Evolutionary conservation across 2,329 filamentous ascomycete genomes (phyloP).

Genomic region (Fusarium buharicum): DNA sequence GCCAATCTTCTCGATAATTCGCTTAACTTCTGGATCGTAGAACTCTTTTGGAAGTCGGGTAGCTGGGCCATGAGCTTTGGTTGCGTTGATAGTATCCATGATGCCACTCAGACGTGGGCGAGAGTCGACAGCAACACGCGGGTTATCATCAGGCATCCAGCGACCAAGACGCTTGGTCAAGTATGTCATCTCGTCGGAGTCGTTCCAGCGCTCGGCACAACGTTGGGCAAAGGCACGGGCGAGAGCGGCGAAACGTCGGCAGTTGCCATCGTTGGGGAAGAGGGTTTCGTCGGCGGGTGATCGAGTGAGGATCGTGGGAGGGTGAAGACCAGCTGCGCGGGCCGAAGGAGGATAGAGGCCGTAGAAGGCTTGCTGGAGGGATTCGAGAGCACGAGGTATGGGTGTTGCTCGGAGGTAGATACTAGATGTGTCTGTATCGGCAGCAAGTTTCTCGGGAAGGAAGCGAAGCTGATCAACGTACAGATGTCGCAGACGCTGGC

Average conservation of each 20-base stretch:
- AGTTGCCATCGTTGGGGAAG: slow-evolving; percentile 80
- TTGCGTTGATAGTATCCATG: slow-evolving; percentile 94
- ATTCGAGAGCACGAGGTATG: slow-evolving; percentile 79
- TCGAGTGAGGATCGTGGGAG: slow-evolving; percentile 73
- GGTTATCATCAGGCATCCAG: slow-evolving; percentile 81
- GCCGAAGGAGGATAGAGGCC: slow-evolving; percentile 74
- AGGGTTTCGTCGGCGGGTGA: slow-evolving; percentile 77
- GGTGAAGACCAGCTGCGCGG: slow-evolving; percentile 61
- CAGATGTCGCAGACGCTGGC: slow-evolving; percentile 72
- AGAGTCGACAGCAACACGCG: slow-evolving; percentile 81
- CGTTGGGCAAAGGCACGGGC: slow-evolving; percentile 76
- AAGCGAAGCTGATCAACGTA: slow-evolving; percentile 81
- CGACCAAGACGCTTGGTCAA: slow-evolving; percentile 80
- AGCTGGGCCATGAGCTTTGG: slow-evolving; percentile 77
- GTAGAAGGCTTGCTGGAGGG: slow-evolving; percentile 77
- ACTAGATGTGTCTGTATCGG: slow-evolving; percentile 62
- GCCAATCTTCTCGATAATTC: slow-evolving; percentile 77
- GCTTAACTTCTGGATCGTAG: slow-evolving; percentile 78
- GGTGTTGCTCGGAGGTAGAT: slow-evolving; percentile 80
- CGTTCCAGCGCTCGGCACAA: slow-evolving; percentile 78
- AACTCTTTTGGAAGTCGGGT: slow-evolving; percentile 86
- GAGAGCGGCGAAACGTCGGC: slow-evolving; percentile 76
- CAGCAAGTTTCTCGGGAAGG: slow-evolving; percentile 69
- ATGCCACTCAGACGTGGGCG: slow-evolving; percentile 87
- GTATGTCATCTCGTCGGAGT: slow-evolving; percentile 83